phyloP scores from a whole-genome alignment of 352 stramenopile species.

The Phytopythium ostracodes region DNA sequence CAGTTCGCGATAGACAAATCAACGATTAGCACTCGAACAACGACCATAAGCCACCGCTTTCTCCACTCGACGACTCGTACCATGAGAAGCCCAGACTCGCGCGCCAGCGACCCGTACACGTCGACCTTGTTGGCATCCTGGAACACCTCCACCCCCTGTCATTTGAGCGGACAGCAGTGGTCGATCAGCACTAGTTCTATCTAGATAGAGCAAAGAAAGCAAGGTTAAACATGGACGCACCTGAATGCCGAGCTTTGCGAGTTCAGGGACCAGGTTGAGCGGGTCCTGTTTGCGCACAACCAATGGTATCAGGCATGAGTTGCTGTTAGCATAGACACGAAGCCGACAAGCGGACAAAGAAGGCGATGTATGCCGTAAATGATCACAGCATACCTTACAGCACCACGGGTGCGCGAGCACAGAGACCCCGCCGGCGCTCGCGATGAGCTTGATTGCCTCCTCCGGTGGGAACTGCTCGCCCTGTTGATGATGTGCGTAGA shows the following conservation, averaged over 20 bases:
- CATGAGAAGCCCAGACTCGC: conserved; percentile 65
- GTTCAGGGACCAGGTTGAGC: conserved; percentile 57
- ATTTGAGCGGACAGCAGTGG: neutral
- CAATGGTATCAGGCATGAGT: neutral
- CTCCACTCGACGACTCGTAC: conserved; percentile 18
- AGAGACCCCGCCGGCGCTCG: conserved; percentile 69
- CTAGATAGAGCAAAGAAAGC: neutral
- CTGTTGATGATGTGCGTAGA: conserved; percentile 15
- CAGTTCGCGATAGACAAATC: neutral
- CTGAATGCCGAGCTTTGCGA: conserved; percentile 74
- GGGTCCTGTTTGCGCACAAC: conserved; percentile 35
- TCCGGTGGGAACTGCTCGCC: conserved; percentile 81
- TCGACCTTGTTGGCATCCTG: conserved; percentile 80
- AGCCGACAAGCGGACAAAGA: neutral
- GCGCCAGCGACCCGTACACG: conserved; percentile 72
- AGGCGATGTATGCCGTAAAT: neutral
- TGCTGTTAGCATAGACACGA: neutral
- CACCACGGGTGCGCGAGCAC: conserved; percentile 86
- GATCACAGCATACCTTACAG: conserved; percentile 48
- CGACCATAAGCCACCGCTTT: neutral
- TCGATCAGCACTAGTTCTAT: neutral
- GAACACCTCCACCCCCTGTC: conserved; percentile 78
- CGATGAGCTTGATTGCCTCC: conserved; percentile 84
- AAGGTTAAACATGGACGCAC: conserved; percentile 13
- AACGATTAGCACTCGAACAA: neutral